Evolutionary conservation across 2,329 filamentous ascomycete genomes (phyloP).

Genomic region (Epichloe hybrida): DNA sequence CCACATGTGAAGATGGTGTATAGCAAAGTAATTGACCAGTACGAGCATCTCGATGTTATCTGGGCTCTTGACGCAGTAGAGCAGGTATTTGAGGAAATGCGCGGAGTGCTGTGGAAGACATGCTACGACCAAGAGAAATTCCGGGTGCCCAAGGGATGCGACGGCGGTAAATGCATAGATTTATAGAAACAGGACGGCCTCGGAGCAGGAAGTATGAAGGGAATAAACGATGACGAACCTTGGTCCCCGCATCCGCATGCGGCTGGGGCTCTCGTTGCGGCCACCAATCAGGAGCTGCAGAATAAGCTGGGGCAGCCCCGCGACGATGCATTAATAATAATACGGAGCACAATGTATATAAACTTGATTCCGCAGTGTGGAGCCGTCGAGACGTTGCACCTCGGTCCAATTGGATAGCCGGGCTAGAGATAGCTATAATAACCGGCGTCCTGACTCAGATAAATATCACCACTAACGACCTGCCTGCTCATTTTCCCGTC

Average conservation of each 20-base stretch:
- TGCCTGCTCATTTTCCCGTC: not conserved
- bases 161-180: conserved; percentile 15
- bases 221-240: too few species aligned
- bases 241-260: not conserved
- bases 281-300: not conserved
- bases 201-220: too few species aligned
- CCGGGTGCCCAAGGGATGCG: conserved; percentile 51
- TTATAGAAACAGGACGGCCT: not conserved
- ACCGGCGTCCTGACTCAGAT: too few species aligned
- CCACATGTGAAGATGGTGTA: conserved; percentile 72
- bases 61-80: conserved; percentile 87
- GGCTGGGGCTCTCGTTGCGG: not conserved
- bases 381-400: not conserved
- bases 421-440: too few species aligned
- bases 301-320: not conserved
- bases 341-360: too few species aligned
- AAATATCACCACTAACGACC: too few species aligned
- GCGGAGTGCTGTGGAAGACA: conserved; percentile 75
- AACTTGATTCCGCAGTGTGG: not conserved
- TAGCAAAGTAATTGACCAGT: conserved; percentile 68
- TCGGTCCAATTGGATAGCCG: not conserved
- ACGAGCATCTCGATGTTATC: conserved; percentile 88
- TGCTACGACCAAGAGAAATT: conserved; percentile 42
- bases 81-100: conserved; percentile 68
- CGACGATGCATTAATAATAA: too few species aligned